Base-by-base conservation (phyloP, 192 early-diverging fungal genomes). In the Oehlia diaphana region DNA sequence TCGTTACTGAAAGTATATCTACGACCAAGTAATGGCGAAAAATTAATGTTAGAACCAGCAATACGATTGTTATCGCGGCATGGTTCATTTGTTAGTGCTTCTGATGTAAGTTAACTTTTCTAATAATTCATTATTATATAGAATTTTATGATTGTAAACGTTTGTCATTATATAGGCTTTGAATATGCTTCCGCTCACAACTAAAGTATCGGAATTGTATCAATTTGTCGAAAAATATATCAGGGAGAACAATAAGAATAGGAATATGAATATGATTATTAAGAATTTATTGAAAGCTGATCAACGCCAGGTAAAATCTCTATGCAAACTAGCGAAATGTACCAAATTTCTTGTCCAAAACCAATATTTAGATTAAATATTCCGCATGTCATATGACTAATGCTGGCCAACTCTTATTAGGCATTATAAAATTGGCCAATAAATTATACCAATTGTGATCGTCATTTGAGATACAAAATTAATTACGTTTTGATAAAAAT, bases 231-330 rank as follows among this genome's bases (percentile, higher is more conserved):
- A 92, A 80, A 89, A 90, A 65, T 89, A 88, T 42, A 89, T 89
- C 39, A 84, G 90, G 31, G 88, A 91, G 78, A 88, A 87, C 76
- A 90, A 93, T 81, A 87, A 87, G 66, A 85, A 82, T 21, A 85
- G 88, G 23, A 85, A 91, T 70, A 90, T 88, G 88, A 86, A 91
- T 78, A 84, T 89, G 79, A 85, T 94, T 68, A 92, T 92, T 6
- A 91, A 92, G 74, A 93, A 92, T 84, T 63, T 93, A 19, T 81
- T 94, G 7, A 90, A 90, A 73, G 91, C 92, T 3, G 91, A 94
- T 77, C 81, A 87, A 81, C 65, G 88, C 12, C 91, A 93, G 88
- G 91, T 91, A 83, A 23, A 8, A 58, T 7, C 63, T 31, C 26
- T 21, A 23, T 19, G 0, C 1, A 19, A 4, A 23, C 16, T 47